Evolutionary conservation across 1,284 basidiomycete species (phyloP), one percentile per base, ranked within the genome.

Genomic region (Moesziomyces parantarcticus): DNA sequence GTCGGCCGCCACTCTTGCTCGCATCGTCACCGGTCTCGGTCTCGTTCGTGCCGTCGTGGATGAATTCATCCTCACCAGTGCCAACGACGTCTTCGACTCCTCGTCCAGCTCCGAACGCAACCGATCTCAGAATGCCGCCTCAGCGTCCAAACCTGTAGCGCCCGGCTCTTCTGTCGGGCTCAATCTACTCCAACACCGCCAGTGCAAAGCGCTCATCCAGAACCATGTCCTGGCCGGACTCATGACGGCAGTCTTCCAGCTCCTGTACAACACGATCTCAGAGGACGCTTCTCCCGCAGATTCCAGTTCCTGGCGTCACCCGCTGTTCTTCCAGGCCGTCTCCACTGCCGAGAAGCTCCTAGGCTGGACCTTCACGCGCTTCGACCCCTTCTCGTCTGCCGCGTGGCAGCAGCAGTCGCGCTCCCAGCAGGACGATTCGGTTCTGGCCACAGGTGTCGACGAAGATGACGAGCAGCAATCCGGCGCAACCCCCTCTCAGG

Each of bases 161-260:
- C 58, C 58, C n/a, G 75, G 68, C 34, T 68, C 65, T 1, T 53
- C 59, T 5, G 67, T 76, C 18, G 79, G 77, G 16, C 74, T 81
- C 25, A 75, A 54, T 16, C 46, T 61, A 22, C 67, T 67, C 16
- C 72, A 75, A 52, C 76, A 77, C 49, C 59, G 69, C 21, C 76
- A 77, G 47, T 81, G 74, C 69, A 79, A 79, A 45, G 54, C 69
- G 9, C 62, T 75, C n/a, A 55, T 73, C 18, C 72, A 77, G 49
- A 65, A 63, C 32, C 57, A 74, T 14, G 56, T 78, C 14, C 73
- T 76, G 13, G 61, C 76, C 16, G 63, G 57, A 45, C 69, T 78
- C 26, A 63, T 78, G 56, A 58, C 52, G 14, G 56, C 62, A 14
- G 61, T 61, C 44, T 66, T 76, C 22, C 65, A 73, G 48, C 66